These are phyloP conservation scores for Suillus americanus DNA, from an alignment of 768 basidiomycete genomes.

Conservation along the genomic window DNA sequence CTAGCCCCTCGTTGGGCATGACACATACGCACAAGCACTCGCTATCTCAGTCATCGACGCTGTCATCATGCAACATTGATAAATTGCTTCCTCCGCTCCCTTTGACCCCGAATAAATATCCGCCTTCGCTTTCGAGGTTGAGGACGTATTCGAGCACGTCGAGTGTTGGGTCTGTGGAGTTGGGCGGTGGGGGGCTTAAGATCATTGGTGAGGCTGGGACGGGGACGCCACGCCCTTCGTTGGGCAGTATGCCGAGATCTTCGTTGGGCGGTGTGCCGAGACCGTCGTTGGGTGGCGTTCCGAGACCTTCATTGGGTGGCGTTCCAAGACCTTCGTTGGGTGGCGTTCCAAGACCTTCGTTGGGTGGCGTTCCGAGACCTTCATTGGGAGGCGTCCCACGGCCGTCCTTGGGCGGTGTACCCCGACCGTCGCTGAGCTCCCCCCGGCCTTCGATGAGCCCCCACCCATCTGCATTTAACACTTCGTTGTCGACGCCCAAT, in stretches of 20 bases:
- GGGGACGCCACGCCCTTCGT: conserved; percentile 14
- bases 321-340: neutral
- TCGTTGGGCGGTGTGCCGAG: conserved; percentile 12
- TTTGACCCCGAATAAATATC: conserved; percentile 16
- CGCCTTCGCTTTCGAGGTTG: conserved; percentile 22
- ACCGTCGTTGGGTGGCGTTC: conserved; percentile 12
- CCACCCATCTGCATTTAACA: neutral
- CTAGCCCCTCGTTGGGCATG: neutral
- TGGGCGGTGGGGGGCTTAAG: conserved; percentile 6
- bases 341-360: conserved; percentile 15
- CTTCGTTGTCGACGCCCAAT: conserved; percentile 3
- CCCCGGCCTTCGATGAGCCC: conserved; percentile 21
- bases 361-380: conserved; percentile 7
- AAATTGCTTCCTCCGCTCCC: conserved; percentile 34
- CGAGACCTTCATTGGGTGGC: conserved; percentile 12
- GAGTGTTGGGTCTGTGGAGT: conserved; percentile 17
- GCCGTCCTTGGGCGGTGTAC: conserved; percentile 18
- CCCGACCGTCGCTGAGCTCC: conserved; percentile 27
- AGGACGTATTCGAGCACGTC: conserved; percentile 37
- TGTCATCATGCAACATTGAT: conserved; percentile 20
- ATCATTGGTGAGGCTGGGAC: conserved; percentile 7
- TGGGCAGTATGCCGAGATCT: conserved; percentile 11
- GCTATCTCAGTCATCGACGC: conserved; percentile 34
- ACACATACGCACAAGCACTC: neutral
- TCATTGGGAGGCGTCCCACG: conserved; percentile 1